phyloP scores from a whole-genome alignment of 306 rosid genomes.

The Cicer yamashitae region DNA sequence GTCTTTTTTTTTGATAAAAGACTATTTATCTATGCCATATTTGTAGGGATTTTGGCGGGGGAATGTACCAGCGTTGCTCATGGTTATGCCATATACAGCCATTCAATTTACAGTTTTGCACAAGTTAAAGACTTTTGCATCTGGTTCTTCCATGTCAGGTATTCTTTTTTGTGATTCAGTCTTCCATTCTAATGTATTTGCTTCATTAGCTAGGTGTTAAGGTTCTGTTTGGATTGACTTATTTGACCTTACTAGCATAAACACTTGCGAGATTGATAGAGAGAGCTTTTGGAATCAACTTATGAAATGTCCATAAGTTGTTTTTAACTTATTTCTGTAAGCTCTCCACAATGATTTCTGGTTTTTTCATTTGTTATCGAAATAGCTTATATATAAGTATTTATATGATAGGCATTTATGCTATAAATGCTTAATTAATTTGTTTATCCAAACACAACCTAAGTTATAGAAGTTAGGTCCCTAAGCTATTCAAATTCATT shows the following conservation, averaged over 20 bases:
- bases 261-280: no score
- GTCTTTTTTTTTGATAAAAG: not conserved
- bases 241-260: no score
- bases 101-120: constrained; percentile 89
- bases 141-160: constrained; percentile 94
- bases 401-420: no score
- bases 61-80: constrained; percentile 94
- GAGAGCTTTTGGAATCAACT: no score
- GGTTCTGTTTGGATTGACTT: no score
- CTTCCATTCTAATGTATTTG: not conserved
- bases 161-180: constrained; percentile 24
- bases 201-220: constrained; percentile 1
- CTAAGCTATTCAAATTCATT: not conserved
- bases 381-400: no score
- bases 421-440: no score
- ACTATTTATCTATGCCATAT: not conserved
- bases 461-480: not conserved
- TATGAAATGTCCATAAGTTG: no score
- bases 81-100: constrained; percentile 98
- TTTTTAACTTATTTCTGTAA: no score
- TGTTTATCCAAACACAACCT: no score
- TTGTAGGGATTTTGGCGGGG: constrained; percentile 98
- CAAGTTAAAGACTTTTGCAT: constrained; percentile 77
- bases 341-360: no score
- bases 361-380: no score